Base-by-base conservation (phyloP, 345 rosid species). In the Lenwebbia sp. region DNA sequence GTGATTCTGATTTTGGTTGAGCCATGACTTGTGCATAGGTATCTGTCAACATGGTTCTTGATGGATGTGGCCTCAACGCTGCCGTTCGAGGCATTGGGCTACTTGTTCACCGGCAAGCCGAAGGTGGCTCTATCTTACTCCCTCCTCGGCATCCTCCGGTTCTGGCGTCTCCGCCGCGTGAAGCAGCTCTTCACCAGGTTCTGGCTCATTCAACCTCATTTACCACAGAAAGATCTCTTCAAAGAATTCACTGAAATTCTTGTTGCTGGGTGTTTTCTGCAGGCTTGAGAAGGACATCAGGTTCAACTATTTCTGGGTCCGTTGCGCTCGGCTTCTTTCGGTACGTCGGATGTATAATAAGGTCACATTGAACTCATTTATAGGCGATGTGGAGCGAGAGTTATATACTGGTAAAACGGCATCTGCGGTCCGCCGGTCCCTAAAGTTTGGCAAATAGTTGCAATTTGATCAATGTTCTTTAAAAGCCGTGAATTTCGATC, bases 221-320 rank as follows among this genome's bases (percentile, higher is more conserved):
- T 25, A 19, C 57, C 49, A 26, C 10, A 28, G 26, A 47, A 25
- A 85, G 47, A 11, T 33, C 51, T 17, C 50, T 51, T 51, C 13
- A 19, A 21, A 19, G n/a, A 50, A 62, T 41, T 11, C 74, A 47
- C 11, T 11, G 21, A 7, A 54, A 76, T 13, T 52, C 6, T 23
- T 50, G 82, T 21, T 40, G 28, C 5, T 9, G 15, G 40, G 5
- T 83, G 15, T 41, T 23, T 82, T 19, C 19, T 28, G 57, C 87
- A 96, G 99, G 90, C 93, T 97, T 7, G 99, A 97, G 93, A 97
- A 97, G 88, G 99, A 97, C 87, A 96, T 97, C 83, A 92, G 99
- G 58, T 94, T 92, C 90, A 93, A 90, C 89, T 96, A 97, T 83
- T 94, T 96, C 84, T 95, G 95, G 95, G 86, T 97, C 87, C 93